Evolutionary conservation across 2,329 filamentous ascomycete genomes (phyloP), one percentile per base, ranked within the genome.

Genomic region (Epichloe elymi): DNA sequence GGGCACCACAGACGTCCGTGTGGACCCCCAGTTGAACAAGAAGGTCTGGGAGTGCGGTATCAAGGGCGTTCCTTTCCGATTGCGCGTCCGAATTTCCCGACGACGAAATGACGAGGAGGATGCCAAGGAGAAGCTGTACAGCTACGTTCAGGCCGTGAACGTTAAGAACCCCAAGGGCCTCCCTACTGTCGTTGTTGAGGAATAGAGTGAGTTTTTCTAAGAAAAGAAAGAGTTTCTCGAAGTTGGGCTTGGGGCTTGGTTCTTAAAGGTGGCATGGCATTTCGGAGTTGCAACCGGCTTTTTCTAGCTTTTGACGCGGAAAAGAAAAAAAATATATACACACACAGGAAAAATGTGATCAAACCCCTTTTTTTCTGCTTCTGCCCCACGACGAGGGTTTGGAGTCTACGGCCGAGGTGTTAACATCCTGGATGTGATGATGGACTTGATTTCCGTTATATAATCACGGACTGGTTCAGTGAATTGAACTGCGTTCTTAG

Each of bases 31-130:
- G 78, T 79, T 98, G 69, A 98, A 98, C 86, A 98, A 98, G 88
- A 97, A 98, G 83, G 91, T 98, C 73, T 98, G 93, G 93, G 93
- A 98, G 78, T 80, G 85, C 70, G 93, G 93, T 74, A 84, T 98
- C 80, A 98, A 97, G 87, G 94, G 93, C 69, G 90, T 96, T 63
- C 88, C 91, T 63, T 97, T 85, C 86, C 86, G 94, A 75, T 81
- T 98, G 66, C 91, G 93, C 68, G 84, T 98, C 70, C 89, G 94
- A 77, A 96, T 98, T 78, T 95, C 89, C 70, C 88, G 93, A 76
- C 94, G 95, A 85, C 88, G 93, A 83, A 98, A 98, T 79, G 93
- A 98, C 74, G 93, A 97, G 82, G 93, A 98, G 79, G 88, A 88
- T 67, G 93, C 94, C 72, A 95, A 95, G 82, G 88, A 98, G 84